Conservation (phyloP, 2,329 filamentous ascomycete species). For the Colletotrichum godetiae region DNA sequence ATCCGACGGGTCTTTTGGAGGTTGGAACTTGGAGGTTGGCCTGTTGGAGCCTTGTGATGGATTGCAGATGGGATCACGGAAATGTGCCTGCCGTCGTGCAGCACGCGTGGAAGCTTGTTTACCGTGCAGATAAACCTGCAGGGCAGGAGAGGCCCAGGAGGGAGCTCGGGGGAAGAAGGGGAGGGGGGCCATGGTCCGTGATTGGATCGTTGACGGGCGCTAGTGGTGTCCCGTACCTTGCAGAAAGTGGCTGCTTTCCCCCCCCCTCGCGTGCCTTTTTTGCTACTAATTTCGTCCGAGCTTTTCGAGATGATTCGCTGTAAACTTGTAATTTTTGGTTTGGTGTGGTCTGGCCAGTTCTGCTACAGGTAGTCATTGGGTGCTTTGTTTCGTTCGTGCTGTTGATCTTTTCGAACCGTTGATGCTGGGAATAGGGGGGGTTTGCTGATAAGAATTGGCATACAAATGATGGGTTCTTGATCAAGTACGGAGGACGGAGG, state of each 20-base stretch:
- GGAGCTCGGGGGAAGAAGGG: too few species aligned
- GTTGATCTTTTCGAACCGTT: not conserved
- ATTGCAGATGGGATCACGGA: not conserved
- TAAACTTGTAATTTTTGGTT: not conserved
- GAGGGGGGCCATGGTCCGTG: not conserved
- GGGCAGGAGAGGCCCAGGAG: not conserved
- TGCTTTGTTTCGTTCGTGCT: not conserved
- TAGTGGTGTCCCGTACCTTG: constrained; percentile 15
- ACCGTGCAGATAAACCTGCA: not conserved
- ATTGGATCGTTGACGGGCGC: constrained; percentile 6
- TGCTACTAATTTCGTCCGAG: not conserved
- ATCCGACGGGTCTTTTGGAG: not conserved
- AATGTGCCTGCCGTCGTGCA: constrained; percentile 2
- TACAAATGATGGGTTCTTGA: not conserved
- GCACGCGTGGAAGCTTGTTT: constrained; percentile 18
- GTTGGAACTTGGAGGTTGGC: not conserved
- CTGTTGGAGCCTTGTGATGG: not conserved
- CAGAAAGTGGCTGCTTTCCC: constrained; percentile 7
- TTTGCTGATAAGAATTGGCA: not conserved
- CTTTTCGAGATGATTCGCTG: not conserved
- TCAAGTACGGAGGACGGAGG: too few species aligned
- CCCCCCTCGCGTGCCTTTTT: not conserved
- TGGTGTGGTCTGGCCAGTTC: not conserved
- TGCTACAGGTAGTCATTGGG: not conserved
- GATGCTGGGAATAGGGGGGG: constrained; percentile 2